phyloP scores from a whole-genome alignment of 495 filamentous ascomycete genomes.

The Trichocladium antarcticum region DNA sequence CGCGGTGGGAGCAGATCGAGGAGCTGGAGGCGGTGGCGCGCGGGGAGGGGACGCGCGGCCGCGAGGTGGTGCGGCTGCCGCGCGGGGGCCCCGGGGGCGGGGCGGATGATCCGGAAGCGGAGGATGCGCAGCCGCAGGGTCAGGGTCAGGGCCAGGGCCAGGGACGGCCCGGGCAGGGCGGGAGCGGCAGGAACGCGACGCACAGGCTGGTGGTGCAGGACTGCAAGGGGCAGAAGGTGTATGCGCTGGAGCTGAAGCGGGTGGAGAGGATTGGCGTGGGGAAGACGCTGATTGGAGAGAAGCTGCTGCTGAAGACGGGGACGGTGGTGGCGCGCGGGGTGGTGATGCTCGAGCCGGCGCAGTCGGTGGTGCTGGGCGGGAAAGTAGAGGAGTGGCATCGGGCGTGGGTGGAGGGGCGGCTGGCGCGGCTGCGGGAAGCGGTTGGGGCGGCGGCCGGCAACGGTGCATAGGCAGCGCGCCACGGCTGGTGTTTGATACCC shows the following conservation, averaged over 20 bases:
- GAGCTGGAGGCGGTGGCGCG: conserved; percentile 70
- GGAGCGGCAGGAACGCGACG: conserved; percentile 41
- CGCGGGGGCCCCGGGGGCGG: conserved; percentile 30
- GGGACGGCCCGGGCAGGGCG: not conserved
- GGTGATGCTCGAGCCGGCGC: conserved; percentile 58
- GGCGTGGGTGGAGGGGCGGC: conserved; percentile 61
- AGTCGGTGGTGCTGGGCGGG: conserved; percentile 61
- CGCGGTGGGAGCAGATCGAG: conserved; percentile 77
- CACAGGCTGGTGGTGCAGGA: conserved; percentile 81
- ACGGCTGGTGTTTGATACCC: no score
- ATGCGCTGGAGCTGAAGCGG: conserved; percentile 59
- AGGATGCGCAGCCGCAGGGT: conserved; percentile 7
- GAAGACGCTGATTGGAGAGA: conserved; percentile 64
- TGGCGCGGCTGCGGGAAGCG: conserved; percentile 53
- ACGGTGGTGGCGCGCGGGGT: conserved; percentile 61
- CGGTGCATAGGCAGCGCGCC: not conserved
- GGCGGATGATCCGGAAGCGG: conserved; percentile 23
- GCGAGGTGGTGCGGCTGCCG: conserved; percentile 68
- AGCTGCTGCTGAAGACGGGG: conserved; percentile 58
- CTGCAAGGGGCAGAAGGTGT: conserved; percentile 53
- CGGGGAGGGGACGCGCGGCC: conserved; percentile 69
- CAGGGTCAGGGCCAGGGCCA: not conserved
- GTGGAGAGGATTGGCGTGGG: conserved; percentile 54
- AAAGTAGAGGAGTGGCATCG: conserved; percentile 75
- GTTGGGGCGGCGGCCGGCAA: conserved; percentile 26